Conservation (phyloP, 2,329 filamentous ascomycete genomes). For the Fonsecaea pedrosoi region DNA sequence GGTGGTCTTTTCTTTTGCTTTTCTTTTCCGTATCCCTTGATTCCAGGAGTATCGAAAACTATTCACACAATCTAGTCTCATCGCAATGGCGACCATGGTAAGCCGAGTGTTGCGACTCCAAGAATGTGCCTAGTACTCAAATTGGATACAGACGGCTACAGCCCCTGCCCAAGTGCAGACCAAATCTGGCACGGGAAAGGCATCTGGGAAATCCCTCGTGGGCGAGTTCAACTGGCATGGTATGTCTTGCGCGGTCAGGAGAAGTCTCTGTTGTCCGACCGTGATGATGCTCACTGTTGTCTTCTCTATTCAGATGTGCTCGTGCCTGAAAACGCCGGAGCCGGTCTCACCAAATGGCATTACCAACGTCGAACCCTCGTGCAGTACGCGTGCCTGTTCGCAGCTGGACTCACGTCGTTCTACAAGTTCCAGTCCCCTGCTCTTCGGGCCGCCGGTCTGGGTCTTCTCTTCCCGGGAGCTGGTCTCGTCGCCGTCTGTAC, state of each 20-base stretch:
- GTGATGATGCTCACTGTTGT: conserved; percentile 1
- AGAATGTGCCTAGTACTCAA: background rate
- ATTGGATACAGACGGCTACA: conserved; percentile 10
- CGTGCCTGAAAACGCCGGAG: conserved; percentile 31
- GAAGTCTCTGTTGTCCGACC: background rate
- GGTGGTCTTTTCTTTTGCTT: background rate
- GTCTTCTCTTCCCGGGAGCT: conserved; percentile 30
- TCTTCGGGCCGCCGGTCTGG: conserved; percentile 22
- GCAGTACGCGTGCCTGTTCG: conserved; percentile 29
- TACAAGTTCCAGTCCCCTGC: conserved; percentile 30
- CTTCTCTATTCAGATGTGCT: conserved; percentile 26
- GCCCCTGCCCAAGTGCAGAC: conserved; percentile 14
- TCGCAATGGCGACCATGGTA: conserved; percentile 38
- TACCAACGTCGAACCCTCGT: conserved; percentile 33
- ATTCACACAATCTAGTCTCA: background rate
- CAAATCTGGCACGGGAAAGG: background rate
- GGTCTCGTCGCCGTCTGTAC: conserved; percentile 32
- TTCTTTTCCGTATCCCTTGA: background rate
- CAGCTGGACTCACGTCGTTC: conserved; percentile 27
- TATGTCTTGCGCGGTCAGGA: background rate
- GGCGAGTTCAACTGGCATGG: conserved; percentile 30
- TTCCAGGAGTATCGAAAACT: background rate
- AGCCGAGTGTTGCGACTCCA: background rate
- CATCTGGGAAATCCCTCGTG: conserved; percentile 26
- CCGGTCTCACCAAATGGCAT: conserved; percentile 28